Evolutionary conservation across 495 filamentous ascomycete species (phyloP), one percentile per base, ranked within the genome.

Genomic region (Lindgomyces ingoldianus): DNA sequence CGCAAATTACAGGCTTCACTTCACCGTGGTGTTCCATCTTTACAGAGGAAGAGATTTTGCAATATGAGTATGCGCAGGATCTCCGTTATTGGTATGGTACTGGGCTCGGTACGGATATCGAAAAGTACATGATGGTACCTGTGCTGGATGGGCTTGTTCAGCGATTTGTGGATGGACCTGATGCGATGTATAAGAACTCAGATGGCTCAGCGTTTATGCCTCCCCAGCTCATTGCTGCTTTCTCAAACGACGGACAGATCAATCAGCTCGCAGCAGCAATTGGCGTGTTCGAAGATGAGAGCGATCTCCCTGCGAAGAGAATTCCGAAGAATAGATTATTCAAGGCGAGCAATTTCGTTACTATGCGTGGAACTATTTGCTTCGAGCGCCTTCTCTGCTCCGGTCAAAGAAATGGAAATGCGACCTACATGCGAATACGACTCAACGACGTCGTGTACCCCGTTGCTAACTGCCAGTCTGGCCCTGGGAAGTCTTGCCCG

Each of bases 61-160:
- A 79, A 60, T 85, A 87, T 66, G 81, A 84, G 57, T 87, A 86
- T 68, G 77, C 79, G 0, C 82, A 85, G 54, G 83, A 85, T 71
- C 70, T 86, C 56, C 78, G 82, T 19, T 86, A 86, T 65, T 87
- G 81, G 67, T 85, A 85, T 55, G 81, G 81, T 24, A 77, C 77
- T 50, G 82, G 84, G 0, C 81, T 81, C 2, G 83, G 83, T 4
- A 75, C 78, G 1, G 76, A 79, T 59, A 72, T 80, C 33, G 60
- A 64, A 19, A 64, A 64, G 52, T 57, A 56, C 24, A 36, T 50
- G 52, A 79, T 85, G 77, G 69, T 81, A 14, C 81, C 83, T 18
- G 79, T 80, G 60, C 68, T 84, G 1, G 76, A 80, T 33, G 75
- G 75, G 4, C 73, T 87, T 18, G 67, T 82, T n/a, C 68, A 74